These are phyloP conservation scores for Aspergillus incahuasiensis DNA, from an alignment of 495 filamentous ascomycete species.

Conservation along the genomic window DNA sequence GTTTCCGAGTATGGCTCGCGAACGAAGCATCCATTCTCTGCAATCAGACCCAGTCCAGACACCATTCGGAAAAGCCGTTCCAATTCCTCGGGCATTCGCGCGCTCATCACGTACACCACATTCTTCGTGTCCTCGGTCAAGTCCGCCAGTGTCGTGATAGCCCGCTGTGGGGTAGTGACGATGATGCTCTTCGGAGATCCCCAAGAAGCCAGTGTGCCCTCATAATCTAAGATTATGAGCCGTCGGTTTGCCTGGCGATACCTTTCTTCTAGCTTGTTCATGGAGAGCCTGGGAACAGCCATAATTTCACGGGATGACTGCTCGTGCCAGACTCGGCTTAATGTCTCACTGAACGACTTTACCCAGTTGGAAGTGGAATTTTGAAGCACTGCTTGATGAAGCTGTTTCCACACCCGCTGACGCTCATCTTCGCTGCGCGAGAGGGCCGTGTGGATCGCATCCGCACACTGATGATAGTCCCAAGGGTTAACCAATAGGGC, in stretches of 20 bases:
- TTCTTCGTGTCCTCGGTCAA: constrained; percentile 72
- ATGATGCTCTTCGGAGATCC: constrained; percentile 75
- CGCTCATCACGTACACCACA: constrained; percentile 90
- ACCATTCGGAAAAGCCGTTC: constrained; percentile 77
- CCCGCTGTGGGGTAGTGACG: constrained; percentile 75
- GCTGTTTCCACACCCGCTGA: constrained; percentile 62
- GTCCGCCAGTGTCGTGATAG: constrained; percentile 73
- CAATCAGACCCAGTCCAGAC: constrained; percentile 75
- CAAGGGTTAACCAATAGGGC: constrained; percentile 83
- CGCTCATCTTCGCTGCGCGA: constrained; percentile 72
- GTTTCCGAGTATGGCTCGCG: constrained; percentile 59
- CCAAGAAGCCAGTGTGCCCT: constrained; percentile 84
- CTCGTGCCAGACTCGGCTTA: constrained; percentile 71
- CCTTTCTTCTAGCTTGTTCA: constrained; percentile 53
- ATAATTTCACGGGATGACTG: constrained; percentile 77
- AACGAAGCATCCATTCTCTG: constrained; percentile 89
- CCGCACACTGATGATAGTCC: constrained; percentile 81
- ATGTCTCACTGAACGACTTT: constrained; percentile 59
- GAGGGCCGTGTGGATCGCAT: constrained; percentile 75
- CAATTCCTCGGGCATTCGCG: constrained; percentile 78
- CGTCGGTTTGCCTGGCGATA: constrained; percentile 62
- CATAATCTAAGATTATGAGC: constrained; percentile 86
- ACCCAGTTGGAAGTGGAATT: constrained; percentile 85
- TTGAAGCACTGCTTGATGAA: constrained; percentile 70
- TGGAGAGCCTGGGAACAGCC: constrained; percentile 75